Conservation (phyloP, 2,329 filamentous ascomycete species). For the Pseudogymnoascus sp. region DNA sequence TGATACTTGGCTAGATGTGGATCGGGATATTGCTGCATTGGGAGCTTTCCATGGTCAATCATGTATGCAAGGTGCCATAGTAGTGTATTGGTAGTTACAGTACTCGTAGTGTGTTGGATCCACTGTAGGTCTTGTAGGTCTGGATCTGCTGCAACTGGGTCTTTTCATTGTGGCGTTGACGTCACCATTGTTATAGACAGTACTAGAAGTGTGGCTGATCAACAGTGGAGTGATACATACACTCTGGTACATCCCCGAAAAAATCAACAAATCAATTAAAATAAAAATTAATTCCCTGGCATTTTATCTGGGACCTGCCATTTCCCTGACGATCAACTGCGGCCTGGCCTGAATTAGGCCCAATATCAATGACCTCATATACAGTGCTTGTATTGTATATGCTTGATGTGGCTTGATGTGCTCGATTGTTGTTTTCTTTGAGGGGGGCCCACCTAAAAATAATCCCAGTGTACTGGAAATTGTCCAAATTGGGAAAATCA, state of each 20-base stretch:
- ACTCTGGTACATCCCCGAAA: background rate
- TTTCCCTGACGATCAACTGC: slow-evolving; percentile 1
- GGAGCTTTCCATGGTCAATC: background rate
- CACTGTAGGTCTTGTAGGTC: background rate
- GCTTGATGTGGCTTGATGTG: background rate
- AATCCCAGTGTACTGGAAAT: background rate
- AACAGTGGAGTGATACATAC: background rate
- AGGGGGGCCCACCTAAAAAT: background rate
- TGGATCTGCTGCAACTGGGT: background rate
- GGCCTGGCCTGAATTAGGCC: background rate
- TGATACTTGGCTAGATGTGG: background rate
- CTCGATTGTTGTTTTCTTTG: background rate
- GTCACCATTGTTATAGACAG: background rate
- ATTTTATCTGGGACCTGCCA: slow-evolving; percentile 2
- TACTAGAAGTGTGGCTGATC: background rate
- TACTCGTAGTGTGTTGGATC: background rate
- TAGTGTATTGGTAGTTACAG: too few relatives aligned
- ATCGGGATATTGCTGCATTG: background rate
- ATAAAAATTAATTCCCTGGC: background rate
- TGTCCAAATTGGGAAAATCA: background rate
- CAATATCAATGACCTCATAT: background rate
- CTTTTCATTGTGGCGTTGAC: background rate
- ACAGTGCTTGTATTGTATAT: background rate
- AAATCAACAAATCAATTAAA: background rate
- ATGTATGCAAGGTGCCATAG: background rate